These are phyloP conservation scores for Erodium chrysanthum DNA, from an alignment of 441 rosid species.

Conservation along the genomic window DNA sequence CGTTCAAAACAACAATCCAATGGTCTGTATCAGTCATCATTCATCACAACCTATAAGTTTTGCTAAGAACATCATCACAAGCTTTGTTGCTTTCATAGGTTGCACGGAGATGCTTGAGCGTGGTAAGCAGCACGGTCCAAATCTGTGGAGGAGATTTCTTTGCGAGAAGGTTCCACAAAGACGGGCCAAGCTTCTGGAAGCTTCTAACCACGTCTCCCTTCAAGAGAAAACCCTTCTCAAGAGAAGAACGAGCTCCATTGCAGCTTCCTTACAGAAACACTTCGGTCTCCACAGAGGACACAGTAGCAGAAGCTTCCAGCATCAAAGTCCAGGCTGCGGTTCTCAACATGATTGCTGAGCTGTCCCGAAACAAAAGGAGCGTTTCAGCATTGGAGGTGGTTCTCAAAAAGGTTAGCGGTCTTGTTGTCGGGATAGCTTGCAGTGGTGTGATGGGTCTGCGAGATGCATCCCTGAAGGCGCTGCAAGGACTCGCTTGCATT, in stretches of 20 bases:
- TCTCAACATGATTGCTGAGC: constrained; percentile 64
- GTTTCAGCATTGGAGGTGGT: constrained; percentile 62
- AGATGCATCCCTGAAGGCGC: constrained; percentile 58
- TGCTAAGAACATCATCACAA: neutral
- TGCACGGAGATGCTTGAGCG: constrained; percentile 50
- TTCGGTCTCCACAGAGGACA: constrained; percentile 30
- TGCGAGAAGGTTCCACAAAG: constrained; percentile 67
- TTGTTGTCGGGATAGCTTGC: constrained; percentile 75
- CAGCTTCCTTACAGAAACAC: constrained; percentile 66
- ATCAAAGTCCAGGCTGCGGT: constrained; percentile 71
- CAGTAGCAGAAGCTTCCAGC: constrained; percentile 60
- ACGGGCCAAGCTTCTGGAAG: constrained; percentile 76
- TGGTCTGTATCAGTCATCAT: constrained; percentile 34
- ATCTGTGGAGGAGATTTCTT: constrained; percentile 92
- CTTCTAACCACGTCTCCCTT: constrained; percentile 63
- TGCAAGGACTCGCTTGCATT: constrained; percentile 58
- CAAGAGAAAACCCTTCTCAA: constrained; percentile 34
- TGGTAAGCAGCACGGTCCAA: constrained; percentile 44
- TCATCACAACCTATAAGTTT: neutral
- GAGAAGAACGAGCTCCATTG: constrained; percentile 39
- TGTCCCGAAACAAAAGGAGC: constrained; percentile 51
- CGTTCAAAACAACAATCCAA: constrained; percentile 47
- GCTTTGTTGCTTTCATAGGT: constrained; percentile 35
- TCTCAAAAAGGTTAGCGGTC: constrained; percentile 72
- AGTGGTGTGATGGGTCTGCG: constrained; percentile 56